Evolutionary conservation across 179 eudicot species (phyloP), one percentile per base, ranked within the genome.

Genomic region (Silene vulgaris): DNA sequence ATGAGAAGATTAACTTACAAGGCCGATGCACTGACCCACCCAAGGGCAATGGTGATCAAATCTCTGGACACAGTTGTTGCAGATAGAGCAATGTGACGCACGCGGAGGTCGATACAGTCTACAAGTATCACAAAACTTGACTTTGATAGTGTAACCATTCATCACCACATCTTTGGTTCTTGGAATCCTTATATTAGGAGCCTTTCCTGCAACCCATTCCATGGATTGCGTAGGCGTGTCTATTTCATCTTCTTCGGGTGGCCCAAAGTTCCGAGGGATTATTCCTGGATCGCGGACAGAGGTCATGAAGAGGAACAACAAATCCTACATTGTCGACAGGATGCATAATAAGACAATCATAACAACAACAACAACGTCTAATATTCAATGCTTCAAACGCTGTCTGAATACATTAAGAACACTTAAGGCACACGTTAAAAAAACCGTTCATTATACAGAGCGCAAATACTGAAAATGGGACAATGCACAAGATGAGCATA

Each of bases 251-350:
- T 87, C 94, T 17, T 87, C 91, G 3, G 86, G 91, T 69, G 90
- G 88, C 43, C 48, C 76, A 20, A 73, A 43, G 76, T 88, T 94
- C 79, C 98, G 79, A 17, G 96, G 94, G 43, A 94, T 73, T 78
- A 94, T 90, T 75, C 97, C 98, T 30, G 98, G 98, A 85, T 94
- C 94, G 84, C 96, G 86, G 23, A 85, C 84, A 40, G 97, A 89
- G 71, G 98, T 92, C 84, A 89, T 48, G 82, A 78, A 86, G 65
- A 94, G 96, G 84, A 94, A 89, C 67, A 70, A 72, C 72, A 89
- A 83, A 84, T 82, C 86, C 92, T 89, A 82, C 84, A 81, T 61
- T 37, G 50, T 60, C 43, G 26, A 68, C 40, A 19, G 17, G 71
- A 71, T 80, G 74, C 63, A 57, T 37, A 62, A 57, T 37, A 74